A percentile compares a stretch with the other conserved stretches of the same genome.
Evolutionary conservation across 2,329 filamentous ascomycete genomes (phyloP).

Genomic region (Aureobasidium subglaciale): DNA sequence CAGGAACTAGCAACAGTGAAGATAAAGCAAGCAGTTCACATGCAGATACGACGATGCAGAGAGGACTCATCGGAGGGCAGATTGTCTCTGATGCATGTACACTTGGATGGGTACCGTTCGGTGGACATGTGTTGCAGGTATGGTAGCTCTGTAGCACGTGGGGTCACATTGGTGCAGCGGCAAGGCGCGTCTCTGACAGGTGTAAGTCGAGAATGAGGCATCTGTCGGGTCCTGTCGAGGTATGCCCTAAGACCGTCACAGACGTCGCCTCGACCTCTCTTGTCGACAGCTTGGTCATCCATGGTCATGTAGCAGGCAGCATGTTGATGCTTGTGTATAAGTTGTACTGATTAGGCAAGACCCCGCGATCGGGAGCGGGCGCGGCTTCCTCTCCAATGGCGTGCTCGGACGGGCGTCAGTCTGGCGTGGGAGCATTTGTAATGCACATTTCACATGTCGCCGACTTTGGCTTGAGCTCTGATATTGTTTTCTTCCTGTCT

Average conservation of each 20-base stretch:
- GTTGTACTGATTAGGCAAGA: background rate
- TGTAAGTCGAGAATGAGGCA: background rate
- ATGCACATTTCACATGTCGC: conserved; percentile 6
- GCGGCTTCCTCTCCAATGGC: background rate
- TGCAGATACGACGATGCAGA: background rate
- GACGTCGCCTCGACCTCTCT: background rate
- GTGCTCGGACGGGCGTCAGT: background rate
- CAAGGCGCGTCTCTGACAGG: conserved; percentile 1
- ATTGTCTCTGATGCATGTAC: background rate
- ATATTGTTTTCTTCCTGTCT: background rate
- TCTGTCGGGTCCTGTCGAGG: background rate
- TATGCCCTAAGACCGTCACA: background rate
- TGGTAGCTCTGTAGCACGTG: background rate
- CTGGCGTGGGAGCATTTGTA: conserved; percentile 10
- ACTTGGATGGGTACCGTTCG: background rate
- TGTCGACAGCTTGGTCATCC: background rate
- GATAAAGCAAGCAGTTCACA: background rate
- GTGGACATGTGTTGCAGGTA: background rate
- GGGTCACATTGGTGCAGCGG: background rate
- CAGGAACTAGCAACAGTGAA: too few species aligned
- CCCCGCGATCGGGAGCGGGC: conserved; percentile 2
- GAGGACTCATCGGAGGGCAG: background rate
- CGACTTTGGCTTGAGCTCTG: background rate
- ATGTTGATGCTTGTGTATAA: background rate
- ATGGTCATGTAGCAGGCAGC: background rate